Evolutionary conservation across 1,139 yeast genomes (phyloP).

Genomic region (Debaryomyces coudertii): DNA sequence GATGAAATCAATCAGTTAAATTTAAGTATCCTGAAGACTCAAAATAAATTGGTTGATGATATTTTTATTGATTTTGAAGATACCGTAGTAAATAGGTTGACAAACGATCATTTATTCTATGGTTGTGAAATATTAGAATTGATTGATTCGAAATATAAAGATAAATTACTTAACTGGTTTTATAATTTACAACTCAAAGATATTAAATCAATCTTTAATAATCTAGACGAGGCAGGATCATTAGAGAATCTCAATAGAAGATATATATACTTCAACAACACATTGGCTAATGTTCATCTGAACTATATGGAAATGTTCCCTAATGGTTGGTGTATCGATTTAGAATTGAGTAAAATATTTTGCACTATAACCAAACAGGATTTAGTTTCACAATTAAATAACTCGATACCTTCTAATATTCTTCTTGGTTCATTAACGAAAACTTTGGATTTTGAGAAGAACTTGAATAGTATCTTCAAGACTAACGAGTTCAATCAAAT

Average conservation of each 20-base stretch:
- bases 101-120: conserved; percentile 41
- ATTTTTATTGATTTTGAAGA: conserved; percentile 76
- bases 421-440: conserved; percentile 49
- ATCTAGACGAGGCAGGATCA: conserved; percentile 90
- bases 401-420: conserved; percentile 52
- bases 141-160: conserved; percentile 62
- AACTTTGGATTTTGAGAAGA: conserved; percentile 73
- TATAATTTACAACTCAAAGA: conserved; percentile 72
- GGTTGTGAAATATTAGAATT: conserved; percentile 78
- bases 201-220: conserved; percentile 70
- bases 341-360: conserved; percentile 62
- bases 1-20: conserved; percentile 77
- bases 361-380: conserved; percentile 74
- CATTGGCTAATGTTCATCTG: conserved; percentile 61
- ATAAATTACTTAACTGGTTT: conserved; percentile 73
- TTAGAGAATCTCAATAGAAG: conserved; percentile 83
- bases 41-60: conserved; percentile 68
- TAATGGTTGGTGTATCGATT: conserved; percentile 67
- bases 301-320: conserved; percentile 64
- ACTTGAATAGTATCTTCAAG: conserved; percentile 60
- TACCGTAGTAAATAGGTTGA: conserved; percentile 27
- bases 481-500: conserved; percentile 47
- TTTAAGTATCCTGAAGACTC: conserved; percentile 63
- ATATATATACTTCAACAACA: conserved; percentile 76
- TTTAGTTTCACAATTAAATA: conserved; percentile 38